These are phyloP conservation scores for Gynostemma pentaphyllum DNA, from an alignment of 306 rosid species.

Conservation along the genomic window DNA sequence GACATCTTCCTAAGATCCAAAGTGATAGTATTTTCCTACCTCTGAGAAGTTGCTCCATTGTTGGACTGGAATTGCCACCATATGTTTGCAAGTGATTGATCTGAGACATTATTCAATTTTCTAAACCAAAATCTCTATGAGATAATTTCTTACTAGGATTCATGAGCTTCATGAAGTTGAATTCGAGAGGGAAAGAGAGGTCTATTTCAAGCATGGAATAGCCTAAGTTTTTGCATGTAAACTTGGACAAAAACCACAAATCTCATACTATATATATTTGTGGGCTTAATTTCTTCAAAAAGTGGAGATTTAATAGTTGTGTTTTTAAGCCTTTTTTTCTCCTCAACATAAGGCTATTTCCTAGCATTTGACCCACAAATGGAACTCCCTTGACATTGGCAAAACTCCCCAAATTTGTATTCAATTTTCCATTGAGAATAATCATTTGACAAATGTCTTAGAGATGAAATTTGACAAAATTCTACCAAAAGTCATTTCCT, in stretches of 20 bases:
- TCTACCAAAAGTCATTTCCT: no score
- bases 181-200: background rate
- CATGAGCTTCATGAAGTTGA: no score
- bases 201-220: background rate
- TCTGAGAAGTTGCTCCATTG: conserved; percentile 59
- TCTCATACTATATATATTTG: conserved; percentile 9
- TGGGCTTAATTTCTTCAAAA: background rate
- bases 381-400: no score
- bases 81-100: conserved; percentile 35
- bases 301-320: background rate
- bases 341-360: conserved; percentile 4
- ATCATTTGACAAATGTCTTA: no score
- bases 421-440: no score
- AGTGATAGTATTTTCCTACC: conserved; percentile 24
- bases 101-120: conserved; percentile 38
- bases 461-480: no score
- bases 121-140: background rate
- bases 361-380: no score
- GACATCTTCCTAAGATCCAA: background rate
- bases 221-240: background rate
- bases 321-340: conserved; percentile 3
- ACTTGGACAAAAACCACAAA: background rate
- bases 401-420: no score
- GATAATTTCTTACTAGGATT: background rate
- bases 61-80: conserved; percentile 19